A percentile compares a stretch with the other conserved stretches of the same genome.
phyloP scores from a whole-genome alignment of 1,139 yeast genomes.

The Zygosaccharomyces pseudobailii region DNA sequence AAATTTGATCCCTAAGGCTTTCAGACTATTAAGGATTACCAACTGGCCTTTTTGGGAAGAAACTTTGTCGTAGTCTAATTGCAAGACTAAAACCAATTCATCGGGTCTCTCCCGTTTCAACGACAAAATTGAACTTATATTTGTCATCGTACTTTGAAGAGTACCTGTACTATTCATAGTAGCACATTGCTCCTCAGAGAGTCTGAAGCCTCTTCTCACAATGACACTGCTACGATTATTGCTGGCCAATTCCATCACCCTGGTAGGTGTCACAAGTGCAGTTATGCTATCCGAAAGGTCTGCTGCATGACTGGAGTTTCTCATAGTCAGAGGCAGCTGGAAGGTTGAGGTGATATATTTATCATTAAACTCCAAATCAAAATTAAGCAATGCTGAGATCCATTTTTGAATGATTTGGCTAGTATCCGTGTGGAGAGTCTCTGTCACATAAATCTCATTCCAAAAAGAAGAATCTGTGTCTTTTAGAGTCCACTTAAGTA shows the following conservation, averaged over 20 bases:
- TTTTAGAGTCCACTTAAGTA: slow-evolving; percentile 17
- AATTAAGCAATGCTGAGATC: slow-evolving; percentile 30
- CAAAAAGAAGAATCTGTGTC: neutral
- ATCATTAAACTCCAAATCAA: slow-evolving; percentile 21
- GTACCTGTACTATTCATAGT: slow-evolving; percentile 10
- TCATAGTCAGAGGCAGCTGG: slow-evolving; percentile 22
- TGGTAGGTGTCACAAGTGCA: slow-evolving; percentile 18
- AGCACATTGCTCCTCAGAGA: slow-evolving; percentile 4
- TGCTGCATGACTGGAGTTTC: slow-evolving; percentile 5
- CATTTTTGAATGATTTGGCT: slow-evolving; percentile 31
- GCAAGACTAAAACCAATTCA: slow-evolving; percentile 26
- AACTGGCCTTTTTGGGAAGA: slow-evolving; percentile 10
- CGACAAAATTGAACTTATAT: slow-evolving; percentile 29
- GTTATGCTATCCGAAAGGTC: slow-evolving; percentile 12
- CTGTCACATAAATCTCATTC: slow-evolving; percentile 17
- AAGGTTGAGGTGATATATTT: slow-evolving; percentile 27
- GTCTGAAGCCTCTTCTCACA: slow-evolving; percentile 20
- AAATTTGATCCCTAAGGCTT: slow-evolving; percentile 24
- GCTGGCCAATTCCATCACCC: slow-evolving; percentile 17
- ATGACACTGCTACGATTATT: slow-evolving; percentile 19
- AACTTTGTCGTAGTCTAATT: slow-evolving; percentile 23
- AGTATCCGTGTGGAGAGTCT: slow-evolving; percentile 13
- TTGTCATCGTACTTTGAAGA: slow-evolving; percentile 21
- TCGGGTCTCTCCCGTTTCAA: slow-evolving; percentile 27
- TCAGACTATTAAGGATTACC: slow-evolving; percentile 22